Base-by-base conservation (phyloP, 108 stramenopile species). In the Nannochloropsis granulata region DNA sequence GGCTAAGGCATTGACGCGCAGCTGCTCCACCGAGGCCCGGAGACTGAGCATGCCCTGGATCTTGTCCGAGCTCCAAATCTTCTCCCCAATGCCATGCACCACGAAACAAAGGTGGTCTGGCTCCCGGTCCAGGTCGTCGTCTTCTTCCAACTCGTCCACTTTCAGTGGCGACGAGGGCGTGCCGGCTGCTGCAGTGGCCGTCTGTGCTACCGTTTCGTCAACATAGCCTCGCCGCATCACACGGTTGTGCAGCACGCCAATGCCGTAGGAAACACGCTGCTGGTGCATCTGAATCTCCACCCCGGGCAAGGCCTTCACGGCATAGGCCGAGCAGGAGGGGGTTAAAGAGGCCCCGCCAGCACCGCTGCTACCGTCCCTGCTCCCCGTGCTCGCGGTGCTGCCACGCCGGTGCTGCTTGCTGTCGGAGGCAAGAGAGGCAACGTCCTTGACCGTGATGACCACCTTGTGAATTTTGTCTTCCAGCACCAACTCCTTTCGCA, bases 71-170 rank as follows among this genome's bases (percentile, higher is more conserved):
- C 80, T 81, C 81, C 79, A 80, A 93, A 87, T 10, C 88, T 88
- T 24, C 91, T 96, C 94, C 9, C 96, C 96, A 85, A 96, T 94
- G 14, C 96, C 96, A 85, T 96, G 96, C 21, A 96, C 91, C 9
- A 95, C 94, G 87, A 95, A 96, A 25, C 94, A 82, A 13, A 93
- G 89, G 87, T 96, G 94, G 12, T 71, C 56, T n/a, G 85, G 85
- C 16, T 93, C 87, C 25, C 92, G 93, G 13, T 93, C 93, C 80
- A 94, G 82, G 23, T 86, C 44, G 81, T 83, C 89, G 80, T 95
- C 95, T 12, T 94, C 92, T 23, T 94, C 92, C 85, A 94, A 93
- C 25, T 94, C 95, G 79, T 93, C 93, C 11, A 92, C 82, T 25
- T 25, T 21, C 79, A 25, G 79, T 13, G 26, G 81, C 13, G 81